A percentile compares a stretch with the other conserved stretches of the same genome.
phyloP scores from a whole-genome alignment of 106 monocot genomes.

The Gastrodia elata region DNA sequence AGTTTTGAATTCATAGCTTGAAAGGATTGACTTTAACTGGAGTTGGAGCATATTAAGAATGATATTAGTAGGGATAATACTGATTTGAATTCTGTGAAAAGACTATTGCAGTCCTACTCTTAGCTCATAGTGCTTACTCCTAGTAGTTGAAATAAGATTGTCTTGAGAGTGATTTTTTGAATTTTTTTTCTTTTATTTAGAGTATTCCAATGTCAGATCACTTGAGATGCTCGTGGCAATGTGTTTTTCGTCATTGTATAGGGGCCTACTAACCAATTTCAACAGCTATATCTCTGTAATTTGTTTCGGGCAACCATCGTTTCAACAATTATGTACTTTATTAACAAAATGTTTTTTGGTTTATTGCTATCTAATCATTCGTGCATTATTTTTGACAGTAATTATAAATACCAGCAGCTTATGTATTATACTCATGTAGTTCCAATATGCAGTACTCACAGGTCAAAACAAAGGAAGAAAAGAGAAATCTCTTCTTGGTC shows the following conservation, averaged over 20 bases:
- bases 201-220: not conserved
- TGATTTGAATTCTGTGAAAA: not conserved
- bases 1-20: not conserved
- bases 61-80: not conserved
- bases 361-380: not conserved
- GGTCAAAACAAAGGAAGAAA: conserved; percentile 80
- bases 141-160: not conserved
- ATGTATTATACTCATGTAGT: conserved; percentile 1
- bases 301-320: not conserved
- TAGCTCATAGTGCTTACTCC: not conserved
- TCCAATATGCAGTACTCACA: conserved; percentile 74
- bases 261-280: not conserved
- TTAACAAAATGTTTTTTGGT: not conserved
- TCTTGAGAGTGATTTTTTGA: not conserved
- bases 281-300: not conserved
- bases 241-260: not conserved
- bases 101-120: not conserved
- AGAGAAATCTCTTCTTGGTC: conserved; percentile 65
- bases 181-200: not conserved
- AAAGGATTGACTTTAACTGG: not conserved
- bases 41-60: not conserved
- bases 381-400: not conserved
- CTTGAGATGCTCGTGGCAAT: not conserved
- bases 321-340: not conserved
- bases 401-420: not conserved